Evolutionary conservation across 345 rosid species (phyloP).

Genomic region (Pelargonium nanum): DNA sequence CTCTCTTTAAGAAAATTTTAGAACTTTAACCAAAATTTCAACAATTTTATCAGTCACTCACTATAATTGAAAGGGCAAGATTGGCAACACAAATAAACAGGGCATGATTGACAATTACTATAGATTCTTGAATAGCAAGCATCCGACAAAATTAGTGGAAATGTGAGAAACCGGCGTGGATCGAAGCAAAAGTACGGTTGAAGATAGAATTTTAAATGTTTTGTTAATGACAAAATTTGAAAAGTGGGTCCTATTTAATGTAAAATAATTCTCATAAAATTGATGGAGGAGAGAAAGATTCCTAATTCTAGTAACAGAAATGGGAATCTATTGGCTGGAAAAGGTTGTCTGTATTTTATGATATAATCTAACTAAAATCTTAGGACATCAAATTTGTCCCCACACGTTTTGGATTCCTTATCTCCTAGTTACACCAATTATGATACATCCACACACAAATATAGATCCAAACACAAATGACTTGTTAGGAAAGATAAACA

Average conservation of each 20-base stretch:
- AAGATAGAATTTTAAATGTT: conserved; percentile 3
- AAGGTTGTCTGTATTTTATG: conserved; percentile 18
- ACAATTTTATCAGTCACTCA: too few relatives aligned
- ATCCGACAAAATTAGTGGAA: conserved; percentile 31
- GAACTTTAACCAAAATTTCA: too few relatives aligned
- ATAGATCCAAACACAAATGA: too few relatives aligned
- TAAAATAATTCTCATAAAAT: too few relatives aligned
- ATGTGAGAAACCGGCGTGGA: conserved; percentile 34
- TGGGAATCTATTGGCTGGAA: conserved; percentile 38
- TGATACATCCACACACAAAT: too few relatives aligned
- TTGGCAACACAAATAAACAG: too few relatives aligned
- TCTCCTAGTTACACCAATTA: conserved; percentile 7
- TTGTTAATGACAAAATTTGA: too few relatives aligned
- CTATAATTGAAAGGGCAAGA: too few relatives aligned
- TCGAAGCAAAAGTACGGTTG: conserved; percentile 21
- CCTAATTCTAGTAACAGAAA: conserved; percentile 18
- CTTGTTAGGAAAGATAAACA: too few relatives aligned
- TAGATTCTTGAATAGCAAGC: conserved; percentile 25
- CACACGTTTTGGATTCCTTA: conserved; percentile 27
- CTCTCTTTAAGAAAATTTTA: too few relatives aligned
- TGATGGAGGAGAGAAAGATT: conserved; percentile 14
- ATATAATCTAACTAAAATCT: conserved; percentile 8
- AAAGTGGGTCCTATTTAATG: too few relatives aligned
- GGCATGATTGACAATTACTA: not conserved
- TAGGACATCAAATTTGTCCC: conserved; percentile 18